A percentile compares a stretch with the other conserved stretches of the same genome.
Conservation (phyloP, 192 early-diverging fungal species). For the Coemansia sp. region DNA sequence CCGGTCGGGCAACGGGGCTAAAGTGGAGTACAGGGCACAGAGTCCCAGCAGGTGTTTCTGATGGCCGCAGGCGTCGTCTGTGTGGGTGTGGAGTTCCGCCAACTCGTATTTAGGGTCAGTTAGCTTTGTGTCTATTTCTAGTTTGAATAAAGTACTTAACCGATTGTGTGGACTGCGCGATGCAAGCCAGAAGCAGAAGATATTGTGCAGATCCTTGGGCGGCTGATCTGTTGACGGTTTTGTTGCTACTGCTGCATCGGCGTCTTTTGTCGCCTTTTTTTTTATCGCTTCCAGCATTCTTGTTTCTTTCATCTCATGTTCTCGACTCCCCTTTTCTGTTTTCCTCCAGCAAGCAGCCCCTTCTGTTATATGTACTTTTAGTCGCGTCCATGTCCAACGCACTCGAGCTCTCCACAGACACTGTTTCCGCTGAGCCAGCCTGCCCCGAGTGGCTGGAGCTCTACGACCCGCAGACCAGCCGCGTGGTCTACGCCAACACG, state of each 20-base stretch:
- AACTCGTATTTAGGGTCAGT: not conserved
- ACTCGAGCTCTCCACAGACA: conserved; percentile 15
- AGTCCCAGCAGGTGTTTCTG: not conserved
- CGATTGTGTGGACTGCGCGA: no score
- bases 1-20: not conserved
- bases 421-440: conserved; percentile 13
- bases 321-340: not conserved
- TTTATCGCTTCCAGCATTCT: not conserved
- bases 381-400: conserved; percentile 8
- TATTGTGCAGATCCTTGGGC: conserved; percentile 9
- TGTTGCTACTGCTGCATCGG: not conserved
- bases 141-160: not conserved
- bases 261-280: not conserved
- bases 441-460: conserved; percentile 67
- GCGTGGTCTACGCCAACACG: conserved; percentile 67
- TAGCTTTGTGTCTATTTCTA: not conserved
- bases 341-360: not conserved
- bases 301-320: conserved; percentile 5
- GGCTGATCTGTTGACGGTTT: conserved; percentile 6
- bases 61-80: not conserved
- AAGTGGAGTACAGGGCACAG: not conserved
- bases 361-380: conserved; percentile 9
- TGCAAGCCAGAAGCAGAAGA: not conserved
- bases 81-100: not conserved
- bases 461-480: conserved; percentile 62